Percentiles rank a stretch among this genome's conserved stretches.
Conservation (phyloP, 1,284 basidiomycete genomes). For the Cryptococcus wingfieldii region DNA sequence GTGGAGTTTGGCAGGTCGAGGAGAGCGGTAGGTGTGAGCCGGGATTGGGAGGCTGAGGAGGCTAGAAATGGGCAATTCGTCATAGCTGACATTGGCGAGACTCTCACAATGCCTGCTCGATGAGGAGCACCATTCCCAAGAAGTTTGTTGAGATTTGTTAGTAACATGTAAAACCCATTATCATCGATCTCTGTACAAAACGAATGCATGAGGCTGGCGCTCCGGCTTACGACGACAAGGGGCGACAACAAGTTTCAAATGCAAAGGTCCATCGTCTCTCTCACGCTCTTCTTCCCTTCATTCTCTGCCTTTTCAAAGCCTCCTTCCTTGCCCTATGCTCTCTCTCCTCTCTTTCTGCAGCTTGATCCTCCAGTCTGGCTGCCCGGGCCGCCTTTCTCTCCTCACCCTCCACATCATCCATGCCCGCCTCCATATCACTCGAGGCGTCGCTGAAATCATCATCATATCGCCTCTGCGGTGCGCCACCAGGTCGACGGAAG, state of each 20-base stretch:
- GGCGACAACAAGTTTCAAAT: background rate
- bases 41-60: slow-evolving; percentile 21
- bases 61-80: slow-evolving; percentile 38
- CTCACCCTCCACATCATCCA: slow-evolving; percentile 40
- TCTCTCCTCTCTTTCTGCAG: slow-evolving; percentile 37
- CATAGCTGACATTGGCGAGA: slow-evolving; percentile 44
- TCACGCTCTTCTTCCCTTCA: slow-evolving; percentile 4
- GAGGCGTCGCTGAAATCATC: slow-evolving; percentile 21
- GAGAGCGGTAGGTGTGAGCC: slow-evolving; percentile 25
- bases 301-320: slow-evolving; percentile 21
- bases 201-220: background rate
- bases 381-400: slow-evolving; percentile 35
- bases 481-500: slow-evolving; percentile 25
- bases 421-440: slow-evolving; percentile 45
- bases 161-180: background rate
- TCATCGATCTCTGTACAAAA: background rate
- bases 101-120: slow-evolving; percentile 24
- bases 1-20: slow-evolving; percentile 44
- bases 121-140: background rate
- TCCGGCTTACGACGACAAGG: background rate
- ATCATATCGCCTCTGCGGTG: slow-evolving; percentile 10
- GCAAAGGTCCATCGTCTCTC: background rate
- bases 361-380: slow-evolving; percentile 39
- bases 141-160: too few species aligned
- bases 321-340: slow-evolving; percentile 32